phyloP scores from a whole-genome alignment of 169 alveolate genomes.

The Neospora caninum region DNA sequence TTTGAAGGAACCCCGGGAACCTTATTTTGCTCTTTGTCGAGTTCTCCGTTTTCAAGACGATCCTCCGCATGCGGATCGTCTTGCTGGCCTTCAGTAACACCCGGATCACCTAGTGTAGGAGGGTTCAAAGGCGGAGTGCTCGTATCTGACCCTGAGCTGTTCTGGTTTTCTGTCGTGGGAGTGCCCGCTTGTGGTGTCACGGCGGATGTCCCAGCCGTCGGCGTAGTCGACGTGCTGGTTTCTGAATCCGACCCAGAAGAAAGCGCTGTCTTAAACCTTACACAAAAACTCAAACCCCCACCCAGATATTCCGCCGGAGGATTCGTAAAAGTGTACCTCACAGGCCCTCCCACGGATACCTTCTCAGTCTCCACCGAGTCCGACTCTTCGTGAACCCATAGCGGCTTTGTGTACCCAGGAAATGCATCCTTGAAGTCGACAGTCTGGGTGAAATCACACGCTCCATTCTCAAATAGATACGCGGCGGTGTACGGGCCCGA shows the following conservation, averaged over 20 bases:
- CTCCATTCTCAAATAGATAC: neutral
- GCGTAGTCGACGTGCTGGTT: neutral
- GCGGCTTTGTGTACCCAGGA: neutral
- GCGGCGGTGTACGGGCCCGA: neutral
- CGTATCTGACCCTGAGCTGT: too few relatives aligned
- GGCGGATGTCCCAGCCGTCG: too few relatives aligned
- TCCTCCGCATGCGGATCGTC: too few relatives aligned
- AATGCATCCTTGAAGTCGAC: neutral
- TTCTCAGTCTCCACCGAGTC: neutral
- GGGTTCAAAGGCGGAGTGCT: too few relatives aligned
- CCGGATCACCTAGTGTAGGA: too few relatives aligned
- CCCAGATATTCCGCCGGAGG: neutral
- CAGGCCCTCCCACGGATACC: neutral
- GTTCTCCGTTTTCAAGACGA: too few relatives aligned
- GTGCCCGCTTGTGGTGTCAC: too few relatives aligned
- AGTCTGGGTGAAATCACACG: neutral
- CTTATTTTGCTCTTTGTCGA: too few relatives aligned
- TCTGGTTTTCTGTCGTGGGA: neutral
- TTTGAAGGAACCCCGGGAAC: too few relatives aligned
- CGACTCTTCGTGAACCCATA: neutral
- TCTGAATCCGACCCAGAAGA: neutral
- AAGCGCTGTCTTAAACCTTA: neutral
- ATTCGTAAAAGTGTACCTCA: neutral
- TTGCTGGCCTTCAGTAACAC: too few relatives aligned
- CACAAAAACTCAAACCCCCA: neutral